Evolutionary conservation across 805 yeast genomes (phyloP).

Genomic region (Lipomyces yamanashiensis): DNA sequence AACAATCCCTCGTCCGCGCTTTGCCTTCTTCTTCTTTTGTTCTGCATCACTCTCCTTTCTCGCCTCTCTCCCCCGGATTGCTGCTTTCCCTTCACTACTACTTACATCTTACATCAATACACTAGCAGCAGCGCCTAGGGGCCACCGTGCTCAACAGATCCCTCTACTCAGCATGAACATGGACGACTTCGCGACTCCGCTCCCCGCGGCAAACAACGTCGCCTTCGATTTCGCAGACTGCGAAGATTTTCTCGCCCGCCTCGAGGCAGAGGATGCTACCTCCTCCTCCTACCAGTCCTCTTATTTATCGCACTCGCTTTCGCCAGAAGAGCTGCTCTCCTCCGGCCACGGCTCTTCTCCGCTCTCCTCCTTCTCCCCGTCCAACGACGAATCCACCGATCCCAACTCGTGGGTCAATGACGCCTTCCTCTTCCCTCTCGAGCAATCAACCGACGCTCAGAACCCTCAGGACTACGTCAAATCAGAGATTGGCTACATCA

Average conservation of each 20-base stretch:
- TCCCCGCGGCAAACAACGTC: conserved; percentile 9
- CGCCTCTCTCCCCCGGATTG: not conserved
- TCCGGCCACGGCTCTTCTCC: conserved; percentile 36
- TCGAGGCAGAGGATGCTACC: conserved; percentile 34
- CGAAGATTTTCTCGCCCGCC: conserved; percentile 39
- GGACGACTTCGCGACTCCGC: conserved; percentile 22
- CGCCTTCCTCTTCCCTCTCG: conserved; percentile 29
- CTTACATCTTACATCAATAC: not conserved
- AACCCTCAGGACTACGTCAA: conserved; percentile 5
- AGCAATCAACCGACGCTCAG: conserved; percentile 1
- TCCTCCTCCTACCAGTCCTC: conserved; percentile 27
- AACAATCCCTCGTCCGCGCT: not conserved
- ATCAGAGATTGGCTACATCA: conserved; percentile 2
- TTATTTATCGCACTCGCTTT: conserved; percentile 18
- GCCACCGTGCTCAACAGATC: not conserved
- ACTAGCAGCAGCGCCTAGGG: not conserved
- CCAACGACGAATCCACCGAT: conserved; percentile 19
- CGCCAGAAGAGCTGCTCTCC: conserved; percentile 31
- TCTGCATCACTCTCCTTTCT: not conserved
- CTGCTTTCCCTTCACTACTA: not conserved
- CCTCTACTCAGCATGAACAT: conserved; percentile 9
- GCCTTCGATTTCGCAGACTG: conserved; percentile 39
- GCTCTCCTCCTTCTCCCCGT: conserved; percentile 27
- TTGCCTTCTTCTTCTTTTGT: not conserved
- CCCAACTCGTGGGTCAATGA: conserved; percentile 29